A percentile compares a stretch with the other conserved stretches of the same genome.
These are phyloP conservation scores for Hemerocallis citrina DNA, from an alignment of 106 monocot species.

Conservation along the genomic window DNA sequence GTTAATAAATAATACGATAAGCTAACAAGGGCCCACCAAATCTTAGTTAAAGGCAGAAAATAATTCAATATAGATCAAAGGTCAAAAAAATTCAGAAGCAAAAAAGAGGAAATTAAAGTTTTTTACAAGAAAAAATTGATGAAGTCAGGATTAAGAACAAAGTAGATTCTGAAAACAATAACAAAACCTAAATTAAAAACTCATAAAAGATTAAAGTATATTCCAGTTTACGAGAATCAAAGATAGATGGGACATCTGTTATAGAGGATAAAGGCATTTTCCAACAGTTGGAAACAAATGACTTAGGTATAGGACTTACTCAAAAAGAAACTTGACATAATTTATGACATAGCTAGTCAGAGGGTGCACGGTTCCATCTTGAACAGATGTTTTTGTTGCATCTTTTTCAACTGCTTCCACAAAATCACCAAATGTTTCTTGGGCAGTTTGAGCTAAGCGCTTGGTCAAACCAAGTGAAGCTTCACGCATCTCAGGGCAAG, in stretches of 20 bases:
- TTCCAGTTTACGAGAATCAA: neutral
- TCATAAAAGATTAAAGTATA: neutral
- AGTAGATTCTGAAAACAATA: no score
- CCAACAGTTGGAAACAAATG: neutral
- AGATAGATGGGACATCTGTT: neutral
- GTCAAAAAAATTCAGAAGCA: no score
- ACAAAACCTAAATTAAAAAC: neutral
- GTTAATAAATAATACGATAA: no score
- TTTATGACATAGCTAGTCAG: conserved; percentile 80
- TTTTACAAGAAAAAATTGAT: no score
- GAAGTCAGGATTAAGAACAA: no score
- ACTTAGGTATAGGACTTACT: conserved; percentile 20
- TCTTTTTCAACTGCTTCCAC: conserved; percentile 97
- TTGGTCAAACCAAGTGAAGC: conserved; percentile 57
- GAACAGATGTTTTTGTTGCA: conserved; percentile 76
- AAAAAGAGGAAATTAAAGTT: no score
- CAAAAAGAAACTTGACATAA: conserved; percentile 57
- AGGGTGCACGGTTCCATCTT: conserved; percentile 88
- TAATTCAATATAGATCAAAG: no score
- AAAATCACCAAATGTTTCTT: conserved; percentile 92
- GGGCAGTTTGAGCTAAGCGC: conserved; percentile 74
- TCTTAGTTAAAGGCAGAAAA: no score
- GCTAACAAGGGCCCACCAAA: no score
- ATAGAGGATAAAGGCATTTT: neutral
- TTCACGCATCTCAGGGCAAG: conserved; percentile 61